A percentile compares a stretch with the other conserved stretches of the same genome.
Evolutionary conservation across 768 basidiomycete species (phyloP).

Genomic region (Jaapia argillacea): DNA sequence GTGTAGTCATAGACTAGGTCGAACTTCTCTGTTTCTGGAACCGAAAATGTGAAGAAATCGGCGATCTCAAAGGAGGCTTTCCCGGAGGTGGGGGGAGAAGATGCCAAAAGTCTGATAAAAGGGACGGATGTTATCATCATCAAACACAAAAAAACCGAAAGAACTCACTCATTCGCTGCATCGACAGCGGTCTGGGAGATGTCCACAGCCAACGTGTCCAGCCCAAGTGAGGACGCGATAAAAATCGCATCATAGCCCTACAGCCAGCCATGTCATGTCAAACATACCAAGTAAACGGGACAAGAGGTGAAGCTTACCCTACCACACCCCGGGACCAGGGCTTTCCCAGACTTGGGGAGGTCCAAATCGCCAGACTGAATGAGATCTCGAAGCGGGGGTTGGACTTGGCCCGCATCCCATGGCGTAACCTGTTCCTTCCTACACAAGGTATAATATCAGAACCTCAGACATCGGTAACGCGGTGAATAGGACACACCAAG

Average conservation of each 20-base stretch:
- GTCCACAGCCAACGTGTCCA: constrained; percentile 44
- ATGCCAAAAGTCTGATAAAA: constrained; percentile 3
- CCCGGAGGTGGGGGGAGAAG: constrained; percentile 14
- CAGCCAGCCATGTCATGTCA: not conserved
- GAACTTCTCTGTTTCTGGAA: constrained; percentile 25
- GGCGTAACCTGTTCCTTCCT: constrained; percentile 30
- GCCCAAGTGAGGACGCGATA: constrained; percentile 37
- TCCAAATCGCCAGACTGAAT: constrained; percentile 34
- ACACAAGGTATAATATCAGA: not conserved
- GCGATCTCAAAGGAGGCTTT: constrained; percentile 28
- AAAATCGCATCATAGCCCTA: constrained; percentile 56
- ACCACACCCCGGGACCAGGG: constrained; percentile 53
- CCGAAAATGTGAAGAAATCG: constrained; percentile 46
- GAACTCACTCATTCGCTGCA: constrained; percentile 30
- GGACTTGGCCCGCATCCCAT: constrained; percentile 49
- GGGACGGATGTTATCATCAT: not conserved
- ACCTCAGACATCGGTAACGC: no score
- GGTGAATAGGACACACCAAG: constrained; percentile 9
- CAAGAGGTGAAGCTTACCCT: constrained; percentile 21
- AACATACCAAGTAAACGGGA: no score
- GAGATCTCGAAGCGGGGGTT: constrained; percentile 45
- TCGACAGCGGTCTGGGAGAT: constrained; percentile 44
- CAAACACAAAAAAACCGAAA: constrained; percentile 2
- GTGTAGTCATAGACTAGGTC: constrained; percentile 63
- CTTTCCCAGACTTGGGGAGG: constrained; percentile 31